A percentile compares a stretch with the other conserved stretches of the same genome.
phyloP scores from a whole-genome alignment of 176 grass and related monocot genomes.

The Avena atlantica region DNA sequence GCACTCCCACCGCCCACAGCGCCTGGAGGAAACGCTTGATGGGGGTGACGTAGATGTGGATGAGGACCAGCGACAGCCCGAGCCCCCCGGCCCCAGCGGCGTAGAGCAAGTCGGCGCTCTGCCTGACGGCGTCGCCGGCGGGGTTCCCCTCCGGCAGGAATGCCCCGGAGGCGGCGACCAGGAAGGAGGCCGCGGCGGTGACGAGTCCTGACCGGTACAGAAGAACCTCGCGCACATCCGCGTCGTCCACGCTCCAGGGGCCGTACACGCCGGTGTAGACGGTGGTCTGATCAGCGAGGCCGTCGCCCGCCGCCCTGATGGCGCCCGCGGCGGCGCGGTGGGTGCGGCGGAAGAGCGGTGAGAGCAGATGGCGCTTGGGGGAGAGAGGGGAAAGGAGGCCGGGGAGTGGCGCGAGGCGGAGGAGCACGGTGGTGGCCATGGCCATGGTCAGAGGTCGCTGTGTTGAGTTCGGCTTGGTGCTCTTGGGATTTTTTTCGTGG shows the following conservation, averaged over 20 bases:
- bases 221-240: constrained; percentile 80
- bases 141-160: constrained; percentile 69
- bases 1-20: constrained; percentile 63
- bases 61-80: constrained; percentile 77
- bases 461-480: not conserved
- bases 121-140: constrained; percentile 50
- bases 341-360: not conserved
- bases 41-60: constrained; percentile 86
- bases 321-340: not conserved
- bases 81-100: constrained; percentile 66
- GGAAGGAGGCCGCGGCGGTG: constrained; percentile 63
- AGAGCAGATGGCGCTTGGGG: not conserved
- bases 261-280: constrained; percentile 79
- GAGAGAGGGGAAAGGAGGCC: not conserved
- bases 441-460: not conserved
- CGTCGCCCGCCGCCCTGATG: constrained; percentile 50
- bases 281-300: constrained; percentile 46
- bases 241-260: constrained; percentile 74
- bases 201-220: constrained; percentile 85
- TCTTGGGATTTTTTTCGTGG: not conserved
- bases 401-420: constrained; percentile 9
- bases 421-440: constrained; percentile 17
- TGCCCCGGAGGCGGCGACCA: constrained; percentile 61
- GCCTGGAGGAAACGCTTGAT: constrained; percentile 90
- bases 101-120: constrained; percentile 60